Base-by-base conservation (phyloP, 768 basidiomycete species). In the Boletus pseudopeckii region DNA sequence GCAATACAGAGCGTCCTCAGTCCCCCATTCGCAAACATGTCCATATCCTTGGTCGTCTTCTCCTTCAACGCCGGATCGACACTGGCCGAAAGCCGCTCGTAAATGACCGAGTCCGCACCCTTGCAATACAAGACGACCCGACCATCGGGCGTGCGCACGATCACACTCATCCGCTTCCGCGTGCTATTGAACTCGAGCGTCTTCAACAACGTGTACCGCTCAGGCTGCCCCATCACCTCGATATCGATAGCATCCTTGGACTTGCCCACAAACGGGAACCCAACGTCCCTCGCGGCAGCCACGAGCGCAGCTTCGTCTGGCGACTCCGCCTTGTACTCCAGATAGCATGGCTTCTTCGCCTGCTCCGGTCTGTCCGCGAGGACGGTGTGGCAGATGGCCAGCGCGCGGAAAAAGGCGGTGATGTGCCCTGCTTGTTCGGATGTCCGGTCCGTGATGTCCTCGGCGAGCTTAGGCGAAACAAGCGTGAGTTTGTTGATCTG, bases 301-400 rank as follows among this genome's bases (percentile, higher is more conserved):
- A 98, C 96, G 33, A 98, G 79, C 13, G 96, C 96, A 20, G 93
- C 92, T 68, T 98, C 96, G 64, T 98, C 94, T 0, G 93, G 95
- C 4, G 88, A 91, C 72, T 99, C 95, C 5, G 96, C 96, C 72
- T 98, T 98, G 77, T 98, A 98, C 54, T 88, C 82, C 51, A 96
- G 66, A 9, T 74, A 67, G 65, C 79, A 82, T 0, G 91, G 89
- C 4, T 83, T 71, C 22, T 72, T 73, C 51, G 77, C 67, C 1
- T 83, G 80, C 32, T 89, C 85, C 0, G 88, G 81, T 48, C 75
- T 79, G 59, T 96, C 93, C 0, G 92, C 79, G 11, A 98, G 80
- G 41, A 97, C 96, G 15, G 84, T 88, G 67, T 98, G 96, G 64
- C 96, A 98, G 17, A 98, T 66, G 0, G 94, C 90, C n/a, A 98